phyloP scores from a whole-genome alignment of 306 rosid genomes.

The Delonix regia region DNA sequence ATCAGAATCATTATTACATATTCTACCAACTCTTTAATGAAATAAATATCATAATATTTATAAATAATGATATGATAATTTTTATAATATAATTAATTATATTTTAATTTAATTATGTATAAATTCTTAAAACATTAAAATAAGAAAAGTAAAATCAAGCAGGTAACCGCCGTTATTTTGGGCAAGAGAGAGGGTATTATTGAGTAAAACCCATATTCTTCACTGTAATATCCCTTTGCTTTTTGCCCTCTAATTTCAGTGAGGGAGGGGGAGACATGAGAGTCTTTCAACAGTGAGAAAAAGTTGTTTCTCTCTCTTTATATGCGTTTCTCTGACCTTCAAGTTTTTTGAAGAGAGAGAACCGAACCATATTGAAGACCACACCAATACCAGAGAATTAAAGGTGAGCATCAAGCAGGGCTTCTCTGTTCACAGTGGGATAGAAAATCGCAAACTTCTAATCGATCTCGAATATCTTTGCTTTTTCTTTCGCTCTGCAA shows the following conservation, averaged over 20 bases:
- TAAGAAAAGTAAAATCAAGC: background rate
- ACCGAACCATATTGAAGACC: background rate
- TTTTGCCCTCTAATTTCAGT: conserved; percentile 31
- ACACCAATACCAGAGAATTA: conserved; percentile 20
- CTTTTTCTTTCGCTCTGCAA: conserved; percentile 24
- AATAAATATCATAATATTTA: too few species aligned
- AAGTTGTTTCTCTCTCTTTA: conserved; percentile 28
- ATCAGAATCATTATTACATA: too few species aligned
- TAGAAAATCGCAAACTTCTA: background rate
- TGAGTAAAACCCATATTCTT: conserved; percentile 16
- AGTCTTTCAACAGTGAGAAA: background rate
- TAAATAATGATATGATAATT: too few species aligned
- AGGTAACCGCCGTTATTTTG: conserved; percentile 24
- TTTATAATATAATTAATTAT: too few species aligned
- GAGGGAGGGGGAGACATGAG: background rate
- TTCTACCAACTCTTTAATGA: too few species aligned
- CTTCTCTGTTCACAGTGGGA: conserved; percentile 12
- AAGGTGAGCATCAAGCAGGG: conserved; percentile 49
- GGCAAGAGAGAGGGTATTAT: conserved; percentile 3
- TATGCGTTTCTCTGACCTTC: conserved; percentile 25
- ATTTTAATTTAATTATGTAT: background rate
- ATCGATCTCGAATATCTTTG: conserved; percentile 35
- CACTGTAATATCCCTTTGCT: background rate
- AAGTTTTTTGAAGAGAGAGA: background rate
- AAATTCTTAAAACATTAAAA: background rate